Base-by-base conservation (phyloP, 257 asterid genomes). In the Przewalskia tangutica region DNA sequence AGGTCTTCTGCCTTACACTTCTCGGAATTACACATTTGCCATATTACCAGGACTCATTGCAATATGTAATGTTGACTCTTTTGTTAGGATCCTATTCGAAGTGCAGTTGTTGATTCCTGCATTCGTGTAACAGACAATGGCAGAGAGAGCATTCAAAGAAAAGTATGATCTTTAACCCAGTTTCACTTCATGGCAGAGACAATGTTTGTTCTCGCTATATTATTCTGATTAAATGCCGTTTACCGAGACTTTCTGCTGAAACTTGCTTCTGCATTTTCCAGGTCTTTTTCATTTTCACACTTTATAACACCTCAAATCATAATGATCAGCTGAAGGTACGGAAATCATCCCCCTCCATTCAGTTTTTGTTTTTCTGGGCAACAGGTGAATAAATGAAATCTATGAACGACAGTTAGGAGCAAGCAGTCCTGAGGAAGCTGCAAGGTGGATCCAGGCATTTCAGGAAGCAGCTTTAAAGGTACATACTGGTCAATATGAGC, bases 391-490 rank as follows among this genome's bases (percentile, higher is more conserved):
- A 50, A 50, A 7, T 75, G 63, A 50, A 50, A 75, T 50, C 13
- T 50, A 75, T 75, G 62, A 23, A 75, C 4, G 4, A 75, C 87
- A 95, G 98, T 88, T 95, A 88, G 99, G 99, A 88, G 99, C 99
- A 86, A 92, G 86, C 86, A 92, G 98, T 89, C 98, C 99, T 20
- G 99, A 95, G 81, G 99, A 95, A 87, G 99, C 97, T 36, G 98
- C 97, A 83, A 92, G 86, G 85, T 95, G 97, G 99, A 95, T 95
- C 77, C 98, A 92, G 68, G 91, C 98, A 75, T 89, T 95, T 83
- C 97, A 92, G 84, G 97, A 94, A 84, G 90, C 98, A 67, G 95
- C 97, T 82, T 87, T 94, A 83, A 92, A 93, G 99, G 99, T 95
- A 80, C 63, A 80, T 77, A 85, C 60, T 79, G 83, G 95, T 75